These are phyloP conservation scores for Mallotus japonicus DNA, from an alignment of 441 rosid genomes.

Conservation along the genomic window DNA sequence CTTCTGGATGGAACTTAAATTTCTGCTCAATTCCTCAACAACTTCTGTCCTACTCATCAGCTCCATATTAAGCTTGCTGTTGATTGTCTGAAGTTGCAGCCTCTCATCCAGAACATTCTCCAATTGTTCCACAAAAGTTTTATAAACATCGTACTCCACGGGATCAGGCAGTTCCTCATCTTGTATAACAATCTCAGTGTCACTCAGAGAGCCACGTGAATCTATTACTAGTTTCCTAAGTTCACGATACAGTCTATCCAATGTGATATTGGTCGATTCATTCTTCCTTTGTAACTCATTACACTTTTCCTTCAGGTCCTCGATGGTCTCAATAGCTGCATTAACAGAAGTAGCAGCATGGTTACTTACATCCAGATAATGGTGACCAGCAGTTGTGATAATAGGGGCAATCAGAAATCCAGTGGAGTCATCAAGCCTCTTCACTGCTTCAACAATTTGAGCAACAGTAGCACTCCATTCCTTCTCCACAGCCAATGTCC, in stretches of 20 bases:
- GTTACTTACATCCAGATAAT: conserved; percentile 44
- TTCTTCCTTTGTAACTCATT: conserved; percentile 46
- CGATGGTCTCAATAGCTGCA: conserved; percentile 56
- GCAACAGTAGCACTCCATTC: conserved; percentile 51
- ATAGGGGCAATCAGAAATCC: conserved; percentile 35
- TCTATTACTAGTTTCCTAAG: conserved; percentile 53
- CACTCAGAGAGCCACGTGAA: conserved; percentile 42
- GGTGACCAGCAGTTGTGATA: conserved; percentile 31
- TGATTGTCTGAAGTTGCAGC: conserved; percentile 55
- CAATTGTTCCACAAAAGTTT: conserved; percentile 51
- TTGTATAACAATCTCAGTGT: conserved; percentile 30
- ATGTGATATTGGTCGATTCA: conserved; percentile 38
- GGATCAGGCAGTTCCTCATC: conserved; percentile 40
- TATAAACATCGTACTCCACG: conserved; percentile 44
- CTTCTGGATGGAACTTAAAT: conserved; percentile 49
- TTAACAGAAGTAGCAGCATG: conserved; percentile 51
- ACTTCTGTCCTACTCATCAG: conserved; percentile 50
- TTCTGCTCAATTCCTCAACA: conserved; percentile 55
- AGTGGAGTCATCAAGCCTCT: conserved; percentile 56
- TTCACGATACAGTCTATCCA: conserved; percentile 46
- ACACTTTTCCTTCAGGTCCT: conserved; percentile 53
- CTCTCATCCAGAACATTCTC: conserved; percentile 55
- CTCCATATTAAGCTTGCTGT: conserved; percentile 56
- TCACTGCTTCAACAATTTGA: conserved; percentile 51
- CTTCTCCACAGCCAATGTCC: conserved; percentile 50